phyloP scores from a whole-genome alignment of 2,329 filamentous ascomycete species.

The Penicillium sp. region DNA sequence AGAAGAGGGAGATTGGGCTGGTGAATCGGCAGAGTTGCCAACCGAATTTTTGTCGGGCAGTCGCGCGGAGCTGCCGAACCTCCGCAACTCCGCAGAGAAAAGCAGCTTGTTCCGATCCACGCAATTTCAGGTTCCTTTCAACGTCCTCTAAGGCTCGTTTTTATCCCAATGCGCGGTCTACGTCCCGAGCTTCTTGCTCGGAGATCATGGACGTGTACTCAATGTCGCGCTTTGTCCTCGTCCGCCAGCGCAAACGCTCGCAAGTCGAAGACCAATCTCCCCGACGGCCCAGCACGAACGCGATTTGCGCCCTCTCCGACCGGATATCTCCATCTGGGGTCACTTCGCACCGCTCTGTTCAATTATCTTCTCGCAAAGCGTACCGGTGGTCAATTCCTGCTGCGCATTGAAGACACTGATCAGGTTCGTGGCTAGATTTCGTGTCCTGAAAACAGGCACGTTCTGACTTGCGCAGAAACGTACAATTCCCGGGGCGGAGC shows the following conservation, averaged over 20 bases:
- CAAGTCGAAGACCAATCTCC: slow-evolving; percentile 34
- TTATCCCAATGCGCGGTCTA: slow-evolving; percentile 24
- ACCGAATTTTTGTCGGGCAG: slow-evolving; percentile 21
- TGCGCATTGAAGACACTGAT: slow-evolving; percentile 93
- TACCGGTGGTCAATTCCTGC: slow-evolving; percentile 81
- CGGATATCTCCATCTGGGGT: slow-evolving; percentile 86
- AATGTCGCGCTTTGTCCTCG: slow-evolving; percentile 32
- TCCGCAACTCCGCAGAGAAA: slow-evolving; percentile 11
- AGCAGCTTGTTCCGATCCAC: slow-evolving; percentile 1
- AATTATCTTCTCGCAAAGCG: slow-evolving; percentile 86
- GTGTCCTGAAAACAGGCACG: neutral
- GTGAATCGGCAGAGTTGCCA: slow-evolving; percentile 11
- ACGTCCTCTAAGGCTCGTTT: neutral
- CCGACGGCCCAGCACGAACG: slow-evolving; percentile 60
- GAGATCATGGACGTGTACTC: slow-evolving; percentile 33
- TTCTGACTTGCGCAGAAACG: slow-evolving; percentile 58
- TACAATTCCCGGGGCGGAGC: slow-evolving; percentile 72
- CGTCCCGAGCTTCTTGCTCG: slow-evolving; percentile 21
- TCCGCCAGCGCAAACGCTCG: slow-evolving; percentile 20
- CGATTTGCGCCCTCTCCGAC: slow-evolving; percentile 95
- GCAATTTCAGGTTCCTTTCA: neutral
- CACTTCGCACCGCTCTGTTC: slow-evolving; percentile 86
- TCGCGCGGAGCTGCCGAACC: slow-evolving; percentile 17
- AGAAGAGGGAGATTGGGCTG: slow-evolving; percentile 3
- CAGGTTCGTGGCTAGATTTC: slow-evolving; percentile 51